Evolutionary conservation across 2,329 filamentous ascomycete genomes (phyloP).

Genomic region (Pyricularia pennisetigena): DNA sequence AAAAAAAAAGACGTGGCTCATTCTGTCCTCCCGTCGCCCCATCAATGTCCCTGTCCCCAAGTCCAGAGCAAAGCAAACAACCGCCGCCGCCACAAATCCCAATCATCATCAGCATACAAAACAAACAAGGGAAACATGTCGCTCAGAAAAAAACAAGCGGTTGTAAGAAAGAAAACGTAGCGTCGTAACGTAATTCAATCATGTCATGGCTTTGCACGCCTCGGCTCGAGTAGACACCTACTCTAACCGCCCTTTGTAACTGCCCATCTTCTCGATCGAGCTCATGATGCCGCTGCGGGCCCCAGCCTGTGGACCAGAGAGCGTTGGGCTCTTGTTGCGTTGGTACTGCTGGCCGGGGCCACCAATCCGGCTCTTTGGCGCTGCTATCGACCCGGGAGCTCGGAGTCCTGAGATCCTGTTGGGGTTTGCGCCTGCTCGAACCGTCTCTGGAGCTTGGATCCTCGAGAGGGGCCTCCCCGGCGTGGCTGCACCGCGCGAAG

Average conservation of each 20-base stretch:
- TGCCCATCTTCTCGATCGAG: slow-evolving; percentile 83
- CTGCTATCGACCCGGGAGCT: slow-evolving; percentile 42
- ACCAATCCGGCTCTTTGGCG: slow-evolving; percentile 36
- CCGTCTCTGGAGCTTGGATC: slow-evolving; percentile 8
- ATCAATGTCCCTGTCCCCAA: neutral
- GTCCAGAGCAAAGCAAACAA: neutral
- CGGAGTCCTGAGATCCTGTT: slow-evolving; percentile 40
- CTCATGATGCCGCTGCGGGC: slow-evolving; percentile 66
- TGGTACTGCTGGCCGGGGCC: slow-evolving; percentile 28
- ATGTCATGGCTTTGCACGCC: neutral
- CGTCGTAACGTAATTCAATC: neutral
- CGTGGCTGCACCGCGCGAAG: slow-evolving; percentile 11
- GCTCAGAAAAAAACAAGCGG: neutral
- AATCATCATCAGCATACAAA: neutral
- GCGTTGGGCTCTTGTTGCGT: slow-evolving; percentile 27
- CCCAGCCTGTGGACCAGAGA: slow-evolving; percentile 15
- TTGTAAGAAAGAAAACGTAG: neutral
- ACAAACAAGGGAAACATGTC: neutral
- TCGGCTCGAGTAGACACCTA: neutral
- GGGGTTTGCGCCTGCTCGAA: neutral
- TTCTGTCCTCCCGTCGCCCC: neutral
- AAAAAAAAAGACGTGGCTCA: neutral
- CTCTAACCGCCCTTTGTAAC: slow-evolving; percentile 33
- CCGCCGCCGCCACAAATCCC: too few relatives aligned
- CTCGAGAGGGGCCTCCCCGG: slow-evolving; percentile 10